Evolutionary conservation across 2,329 filamentous ascomycete genomes (phyloP).

Genomic region (Diaporthe sp.): DNA sequence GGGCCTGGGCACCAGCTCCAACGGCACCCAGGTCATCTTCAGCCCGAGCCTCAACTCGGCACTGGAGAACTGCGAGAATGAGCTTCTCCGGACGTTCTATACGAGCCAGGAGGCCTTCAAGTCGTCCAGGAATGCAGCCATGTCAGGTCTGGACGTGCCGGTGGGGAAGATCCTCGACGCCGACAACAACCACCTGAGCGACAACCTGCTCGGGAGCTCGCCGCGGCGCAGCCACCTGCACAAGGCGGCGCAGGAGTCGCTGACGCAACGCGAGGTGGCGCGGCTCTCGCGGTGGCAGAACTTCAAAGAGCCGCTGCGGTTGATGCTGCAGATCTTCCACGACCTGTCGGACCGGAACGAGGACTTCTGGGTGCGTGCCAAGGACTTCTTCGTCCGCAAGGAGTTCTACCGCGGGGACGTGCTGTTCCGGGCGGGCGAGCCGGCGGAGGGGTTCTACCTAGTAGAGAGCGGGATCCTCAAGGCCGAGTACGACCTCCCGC

Average conservation of each 20-base stretch:
- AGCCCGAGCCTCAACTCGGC: conserved; percentile 93
- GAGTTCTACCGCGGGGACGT: conserved; percentile 76
- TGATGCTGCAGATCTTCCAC: conserved; percentile 96
- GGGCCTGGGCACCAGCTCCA: conserved; percentile 73
- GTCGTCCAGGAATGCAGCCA: conserved; percentile 54
- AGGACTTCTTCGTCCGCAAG: conserved; percentile 78
- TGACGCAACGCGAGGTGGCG: conserved; percentile 73
- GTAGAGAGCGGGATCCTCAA: conserved; percentile 89
- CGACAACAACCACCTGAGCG: conserved; percentile 46
- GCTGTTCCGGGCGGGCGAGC: conserved; percentile 82
- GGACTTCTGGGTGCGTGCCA: conserved; percentile 92
- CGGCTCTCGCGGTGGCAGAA: conserved; percentile 79
- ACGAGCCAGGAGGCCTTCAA: conserved; percentile 71
- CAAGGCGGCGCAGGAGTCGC: conserved; percentile 79
- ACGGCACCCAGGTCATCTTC: conserved; percentile 79
- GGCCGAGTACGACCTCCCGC: conserved; percentile 90
- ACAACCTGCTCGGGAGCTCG: conserved; percentile 73
- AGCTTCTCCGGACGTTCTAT: conserved; percentile 85
- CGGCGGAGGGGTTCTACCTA: conserved; percentile 87
- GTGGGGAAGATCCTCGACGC: conserved; percentile 58
- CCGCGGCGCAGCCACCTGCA: conserved; percentile 83
- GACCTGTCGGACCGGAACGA: conserved; percentile 87
- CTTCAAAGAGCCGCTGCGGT: conserved; percentile 88
- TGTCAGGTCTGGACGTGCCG: conserved; percentile 61
- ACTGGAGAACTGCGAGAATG: conserved; percentile 94